A percentile compares a stretch with the other conserved stretches of the same genome.
phyloP scores from a whole-genome alignment of 305 asterid genomes.

The Fraxinus sp. region DNA sequence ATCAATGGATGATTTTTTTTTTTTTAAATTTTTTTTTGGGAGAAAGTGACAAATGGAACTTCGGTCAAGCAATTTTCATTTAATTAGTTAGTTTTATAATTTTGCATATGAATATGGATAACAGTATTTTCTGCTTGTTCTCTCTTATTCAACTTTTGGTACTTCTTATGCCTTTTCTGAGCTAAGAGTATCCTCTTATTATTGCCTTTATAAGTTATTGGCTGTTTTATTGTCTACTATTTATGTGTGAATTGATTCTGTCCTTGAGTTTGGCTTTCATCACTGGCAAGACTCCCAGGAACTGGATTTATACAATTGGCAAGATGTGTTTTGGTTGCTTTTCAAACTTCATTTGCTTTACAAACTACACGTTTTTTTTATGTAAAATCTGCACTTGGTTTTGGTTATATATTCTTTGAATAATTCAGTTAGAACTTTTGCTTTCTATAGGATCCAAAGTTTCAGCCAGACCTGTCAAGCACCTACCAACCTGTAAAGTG shows the following conservation, averaged over 20 bases:
- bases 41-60: not conserved
- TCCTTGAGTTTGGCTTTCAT: not conserved
- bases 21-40: not conserved
- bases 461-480: slow-evolving; percentile 75
- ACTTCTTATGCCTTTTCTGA: not conserved
- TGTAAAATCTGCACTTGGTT: not conserved
- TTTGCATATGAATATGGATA: not conserved
- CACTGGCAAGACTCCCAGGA: not conserved
- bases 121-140: not conserved
- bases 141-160: not conserved
- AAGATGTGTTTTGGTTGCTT: not conserved
- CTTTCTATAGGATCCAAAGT: slow-evolving; percentile 75
- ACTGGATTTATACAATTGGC: not conserved
- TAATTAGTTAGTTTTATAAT: not conserved
- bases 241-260: not conserved
- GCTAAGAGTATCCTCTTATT: not conserved
- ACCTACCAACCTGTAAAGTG: slow-evolving; percentile 79
- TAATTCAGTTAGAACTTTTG: slow-evolving; percentile 5
- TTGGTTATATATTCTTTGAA: slow-evolving; percentile 12
- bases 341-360: not conserved
- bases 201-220: not conserved
- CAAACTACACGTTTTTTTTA: not conserved
- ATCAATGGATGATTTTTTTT: not conserved
- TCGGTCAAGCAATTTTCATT: not conserved
- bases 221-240: not conserved